phyloP scores from a whole-genome alignment of 1,139 yeast species.

The Yamadazyma dendronema region DNA sequence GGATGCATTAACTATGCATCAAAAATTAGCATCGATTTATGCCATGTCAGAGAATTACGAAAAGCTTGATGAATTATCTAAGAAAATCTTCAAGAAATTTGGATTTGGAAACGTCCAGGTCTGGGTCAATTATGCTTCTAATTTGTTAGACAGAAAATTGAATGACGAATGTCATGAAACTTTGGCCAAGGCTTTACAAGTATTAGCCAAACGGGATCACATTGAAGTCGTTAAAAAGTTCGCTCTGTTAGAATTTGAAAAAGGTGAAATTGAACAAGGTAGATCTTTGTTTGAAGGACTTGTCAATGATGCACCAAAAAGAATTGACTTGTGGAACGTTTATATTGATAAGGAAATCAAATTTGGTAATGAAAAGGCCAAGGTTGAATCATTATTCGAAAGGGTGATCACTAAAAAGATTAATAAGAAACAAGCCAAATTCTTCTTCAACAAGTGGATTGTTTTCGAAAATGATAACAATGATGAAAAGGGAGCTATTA shows the following conservation, averaged over 20 bases:
- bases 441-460: conserved; percentile 93
- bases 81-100: conserved; percentile 73
- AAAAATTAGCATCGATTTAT: conserved; percentile 73
- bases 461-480: conserved; percentile 68
- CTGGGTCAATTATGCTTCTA: conserved; percentile 81
- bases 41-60: conserved; percentile 68
- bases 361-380: conserved; percentile 53
- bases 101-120: conserved; percentile 60
- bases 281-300: conserved; percentile 93
- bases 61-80: conserved; percentile 69
- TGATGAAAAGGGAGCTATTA: conserved; percentile 71
- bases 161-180: conserved; percentile 65
- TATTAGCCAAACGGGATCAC: conserved; percentile 73
- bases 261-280: conserved; percentile 93
- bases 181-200: conserved; percentile 69
- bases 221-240: conserved; percentile 81
- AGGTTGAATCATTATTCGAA: conserved; percentile 78
- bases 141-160: conserved; percentile 59
- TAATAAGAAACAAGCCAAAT: conserved; percentile 89
- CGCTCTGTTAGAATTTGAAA: conserved; percentile 81
- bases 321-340: conserved; percentile 92
- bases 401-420: conserved; percentile 69
- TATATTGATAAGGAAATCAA: conserved; percentile 92
- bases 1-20: conserved; percentile 83
- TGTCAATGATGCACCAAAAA: conserved; percentile 84